A percentile compares a stretch with the other conserved stretches of the same genome.
phyloP scores from a whole-genome alignment of 352 stramenopile species.

The Blastocystis hominis region DNA sequence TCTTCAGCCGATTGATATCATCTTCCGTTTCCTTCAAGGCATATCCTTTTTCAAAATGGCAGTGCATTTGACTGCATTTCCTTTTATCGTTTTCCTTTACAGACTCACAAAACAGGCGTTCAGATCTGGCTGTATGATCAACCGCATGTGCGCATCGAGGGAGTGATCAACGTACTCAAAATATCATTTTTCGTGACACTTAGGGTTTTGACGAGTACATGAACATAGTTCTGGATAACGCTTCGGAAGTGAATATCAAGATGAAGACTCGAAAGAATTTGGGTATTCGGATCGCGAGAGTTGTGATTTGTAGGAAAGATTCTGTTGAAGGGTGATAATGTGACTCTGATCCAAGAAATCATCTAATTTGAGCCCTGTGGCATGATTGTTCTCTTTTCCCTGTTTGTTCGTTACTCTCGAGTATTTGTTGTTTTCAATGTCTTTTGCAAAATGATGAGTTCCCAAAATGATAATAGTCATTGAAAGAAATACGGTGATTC shows the following conservation, averaged over 20 bases:
- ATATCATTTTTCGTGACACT: not conserved
- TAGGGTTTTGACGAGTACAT: conserved; percentile 95
- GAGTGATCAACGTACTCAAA: conserved; percentile 82
- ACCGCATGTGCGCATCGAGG: conserved; percentile 91
- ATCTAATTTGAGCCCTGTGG: conserved; percentile 16
- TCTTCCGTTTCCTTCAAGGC: conserved; percentile 92
- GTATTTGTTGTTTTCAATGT: not conserved
- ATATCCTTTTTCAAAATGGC: conserved; percentile 40
- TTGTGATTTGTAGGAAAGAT: conserved; percentile 84
- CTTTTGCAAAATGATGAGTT: not conserved
- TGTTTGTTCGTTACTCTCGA: not conserved
- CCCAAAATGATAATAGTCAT: not conserved
- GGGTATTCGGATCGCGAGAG: conserved; percentile 2
- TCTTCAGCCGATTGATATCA: conserved; percentile 97
- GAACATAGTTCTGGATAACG: conserved; percentile 97
- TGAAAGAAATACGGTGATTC: not conserved
- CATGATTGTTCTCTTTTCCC: not conserved
- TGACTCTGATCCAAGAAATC: conserved; percentile 84
- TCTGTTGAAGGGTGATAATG: conserved; percentile 97
- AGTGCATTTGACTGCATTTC: conserved; percentile 44
- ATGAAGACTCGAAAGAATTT: conserved; percentile 58
- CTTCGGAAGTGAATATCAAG: conserved; percentile 80
- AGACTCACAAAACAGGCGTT: conserved; percentile 79
- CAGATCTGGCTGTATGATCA: conserved; percentile 99
- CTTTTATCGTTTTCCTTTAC: conserved; percentile 57